phyloP scores from a whole-genome alignment of 306 rosid species.

The Glycine latifolia region DNA sequence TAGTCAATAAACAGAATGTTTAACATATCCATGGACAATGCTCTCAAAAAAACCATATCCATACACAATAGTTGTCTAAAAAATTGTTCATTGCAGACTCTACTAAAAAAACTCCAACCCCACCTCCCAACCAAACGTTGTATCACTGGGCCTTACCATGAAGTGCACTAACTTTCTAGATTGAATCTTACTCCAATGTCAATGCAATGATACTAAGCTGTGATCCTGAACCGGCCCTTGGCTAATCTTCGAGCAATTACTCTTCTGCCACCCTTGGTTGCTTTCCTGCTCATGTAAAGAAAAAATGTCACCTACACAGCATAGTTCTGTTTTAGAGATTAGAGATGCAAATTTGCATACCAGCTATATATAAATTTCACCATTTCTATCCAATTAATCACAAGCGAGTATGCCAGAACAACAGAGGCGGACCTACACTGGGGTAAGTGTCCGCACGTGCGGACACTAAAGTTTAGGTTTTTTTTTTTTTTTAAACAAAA shows the following conservation, averaged over 20 bases:
- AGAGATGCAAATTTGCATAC: conserved; percentile 34
- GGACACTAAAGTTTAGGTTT: too few relatives aligned
- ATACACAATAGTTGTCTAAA: conserved; percentile 5
- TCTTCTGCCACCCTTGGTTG: conserved; percentile 92
- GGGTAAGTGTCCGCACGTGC: too few relatives aligned
- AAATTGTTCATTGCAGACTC: conserved; percentile 15
- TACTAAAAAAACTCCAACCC: conserved; percentile 3
- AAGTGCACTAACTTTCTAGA: conserved; percentile 36
- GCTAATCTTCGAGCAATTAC: conserved; percentile 94
- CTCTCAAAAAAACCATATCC: too few relatives aligned
- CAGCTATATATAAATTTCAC: conserved; percentile 15
- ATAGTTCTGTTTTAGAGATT: conserved; percentile 33
- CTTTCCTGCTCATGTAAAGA: conserved; percentile 73
- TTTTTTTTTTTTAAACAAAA: too few relatives aligned
- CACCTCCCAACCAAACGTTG: not conserved
- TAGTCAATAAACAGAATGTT: conserved; percentile 27
- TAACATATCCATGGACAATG: conserved; percentile 25
- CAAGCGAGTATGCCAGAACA: not conserved
- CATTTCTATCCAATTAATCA: not conserved
- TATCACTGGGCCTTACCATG: conserved; percentile 9
- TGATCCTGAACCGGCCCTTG: conserved; percentile 84
- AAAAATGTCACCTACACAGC: conserved; percentile 29
- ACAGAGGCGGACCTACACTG: too few relatives aligned
- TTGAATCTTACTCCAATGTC: conserved; percentile 40
- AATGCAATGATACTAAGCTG: conserved; percentile 67